Conservation (phyloP, 495 filamentous ascomycete species). For the Glonium stellatum region DNA sequence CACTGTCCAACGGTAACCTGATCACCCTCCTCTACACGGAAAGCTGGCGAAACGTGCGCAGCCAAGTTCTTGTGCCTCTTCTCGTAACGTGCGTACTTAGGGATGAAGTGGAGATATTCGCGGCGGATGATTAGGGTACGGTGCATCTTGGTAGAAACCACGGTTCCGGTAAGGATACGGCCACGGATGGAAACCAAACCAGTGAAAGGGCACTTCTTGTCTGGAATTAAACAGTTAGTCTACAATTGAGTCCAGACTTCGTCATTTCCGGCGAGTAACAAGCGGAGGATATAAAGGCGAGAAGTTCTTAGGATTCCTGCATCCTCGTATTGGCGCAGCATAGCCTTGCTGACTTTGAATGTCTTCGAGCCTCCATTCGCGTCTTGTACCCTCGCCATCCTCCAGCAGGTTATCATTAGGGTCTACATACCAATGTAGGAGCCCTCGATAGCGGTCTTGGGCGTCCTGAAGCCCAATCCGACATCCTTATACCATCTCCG, state of each 20-base stretch:
- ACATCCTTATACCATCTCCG: conserved; percentile 99
- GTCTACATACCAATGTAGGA: conserved; percentile 86
- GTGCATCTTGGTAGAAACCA: conserved; percentile 99
- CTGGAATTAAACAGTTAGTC: conserved; percentile 29
- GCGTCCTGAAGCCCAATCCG: conserved; percentile 96
- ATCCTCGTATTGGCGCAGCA: neutral
- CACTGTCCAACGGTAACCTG: conserved; percentile 98
- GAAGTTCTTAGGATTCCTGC: no score
- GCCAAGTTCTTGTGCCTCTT: conserved; percentile 99
- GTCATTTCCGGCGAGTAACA: no score
- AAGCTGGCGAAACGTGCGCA: conserved; percentile 96
- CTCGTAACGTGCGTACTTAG: conserved; percentile 99
- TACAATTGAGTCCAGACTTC: no score
- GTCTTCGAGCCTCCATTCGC: neutral
- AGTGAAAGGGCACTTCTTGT: conserved; percentile 99
- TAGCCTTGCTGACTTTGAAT: neutral
- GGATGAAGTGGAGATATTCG: conserved; percentile 99
- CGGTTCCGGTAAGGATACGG: conserved; percentile 97
- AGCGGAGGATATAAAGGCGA: no score
- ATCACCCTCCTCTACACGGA: conserved; percentile 99
- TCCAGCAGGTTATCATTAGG: conserved; percentile 13
- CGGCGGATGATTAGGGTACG: conserved; percentile 97
- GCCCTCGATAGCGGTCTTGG: conserved; percentile 95
- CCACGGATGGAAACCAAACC: conserved; percentile 97
- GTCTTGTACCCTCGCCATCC: conserved; percentile 4